These are phyloP conservation scores for Punica granatum DNA, from an alignment of 345 rosid species.

Conservation along the genomic window DNA sequence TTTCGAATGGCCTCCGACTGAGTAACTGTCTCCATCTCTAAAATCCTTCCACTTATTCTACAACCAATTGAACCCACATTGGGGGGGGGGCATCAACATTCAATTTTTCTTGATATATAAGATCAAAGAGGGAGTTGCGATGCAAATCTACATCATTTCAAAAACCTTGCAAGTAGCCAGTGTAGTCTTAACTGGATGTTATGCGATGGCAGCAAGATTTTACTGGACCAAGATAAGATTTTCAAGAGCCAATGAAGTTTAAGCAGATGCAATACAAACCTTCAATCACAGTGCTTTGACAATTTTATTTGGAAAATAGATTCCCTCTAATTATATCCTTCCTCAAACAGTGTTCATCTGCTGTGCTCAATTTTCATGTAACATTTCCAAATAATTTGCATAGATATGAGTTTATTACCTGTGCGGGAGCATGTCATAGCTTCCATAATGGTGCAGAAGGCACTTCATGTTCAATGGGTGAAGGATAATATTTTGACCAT, in stretches of 20 bases:
- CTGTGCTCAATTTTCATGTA: background rate
- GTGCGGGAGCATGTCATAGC: slow-evolving; percentile 63
- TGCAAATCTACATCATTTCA: background rate
- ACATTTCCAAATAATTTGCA: slow-evolving; percentile 1
- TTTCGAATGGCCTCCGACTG: slow-evolving; percentile 80
- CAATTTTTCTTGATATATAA: background rate
- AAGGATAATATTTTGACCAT: slow-evolving; percentile 89
- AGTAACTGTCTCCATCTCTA: slow-evolving; percentile 78
- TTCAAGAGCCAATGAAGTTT: background rate
- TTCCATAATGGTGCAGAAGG: slow-evolving; percentile 83
- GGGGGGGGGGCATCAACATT: background rate
- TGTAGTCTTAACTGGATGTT: background rate
- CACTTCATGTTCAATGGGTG: slow-evolving; percentile 81
- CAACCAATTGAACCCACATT: slow-evolving; percentile 9
- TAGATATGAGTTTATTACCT: slow-evolving; percentile 24
- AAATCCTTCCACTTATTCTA: slow-evolving; percentile 76
- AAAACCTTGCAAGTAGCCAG: background rate
- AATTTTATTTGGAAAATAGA: background rate
- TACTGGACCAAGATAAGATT: background rate
- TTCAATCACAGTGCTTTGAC: background rate
- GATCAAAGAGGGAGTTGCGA: background rate
- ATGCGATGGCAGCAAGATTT: background rate
- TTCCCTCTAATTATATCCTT: background rate
- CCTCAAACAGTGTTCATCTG: background rate
- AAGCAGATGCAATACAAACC: background rate